Evolutionary conservation across 2,329 filamentous ascomycete species (phyloP).

Genomic region (Talaromyces sp.): DNA sequence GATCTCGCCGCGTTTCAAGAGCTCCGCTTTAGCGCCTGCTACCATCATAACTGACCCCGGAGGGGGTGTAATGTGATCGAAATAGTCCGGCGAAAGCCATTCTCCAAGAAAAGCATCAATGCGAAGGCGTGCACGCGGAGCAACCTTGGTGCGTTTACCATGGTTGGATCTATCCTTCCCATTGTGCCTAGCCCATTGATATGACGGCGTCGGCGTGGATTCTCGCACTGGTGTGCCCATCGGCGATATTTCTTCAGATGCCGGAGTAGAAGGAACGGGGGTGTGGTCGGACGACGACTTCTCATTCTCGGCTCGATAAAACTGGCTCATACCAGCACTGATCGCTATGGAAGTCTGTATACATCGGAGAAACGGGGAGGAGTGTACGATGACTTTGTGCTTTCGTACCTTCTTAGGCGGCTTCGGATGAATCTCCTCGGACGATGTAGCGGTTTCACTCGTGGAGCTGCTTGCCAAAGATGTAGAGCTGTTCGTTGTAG

Average conservation of each 20-base stretch:
- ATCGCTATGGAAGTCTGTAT: conserved; percentile 88
- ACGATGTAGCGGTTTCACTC: not conserved
- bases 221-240: conserved; percentile 19
- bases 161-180: conserved; percentile 6
- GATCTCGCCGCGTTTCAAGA: conserved; percentile 68
- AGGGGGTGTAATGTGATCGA: conserved; percentile 83
- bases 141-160: conserved; percentile 1
- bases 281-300: not conserved
- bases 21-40: conserved; percentile 77
- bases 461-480: conserved; percentile 7
- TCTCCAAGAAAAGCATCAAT: conserved; percentile 92
- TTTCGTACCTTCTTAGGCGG: conserved; percentile 9
- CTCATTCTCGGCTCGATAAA: conserved; percentile 21
- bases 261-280: not conserved
- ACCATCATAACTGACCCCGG: conserved; percentile 84
- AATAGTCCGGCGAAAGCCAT: conserved; percentile 92
- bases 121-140: conserved; percentile 49
- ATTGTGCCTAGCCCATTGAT: not conserved
- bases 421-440: not conserved
- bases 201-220: conserved; percentile 27
- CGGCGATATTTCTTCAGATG: conserved; percentile 17
- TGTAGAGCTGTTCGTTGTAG: not conserved
- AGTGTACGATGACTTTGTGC: conserved; percentile 80
- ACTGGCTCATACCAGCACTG: conserved; percentile 68
- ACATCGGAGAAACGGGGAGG: conserved; percentile 89